Evolutionary conservation across 2,329 filamentous ascomycete species (phyloP).

Genomic region (Penicillium sp.): DNA sequence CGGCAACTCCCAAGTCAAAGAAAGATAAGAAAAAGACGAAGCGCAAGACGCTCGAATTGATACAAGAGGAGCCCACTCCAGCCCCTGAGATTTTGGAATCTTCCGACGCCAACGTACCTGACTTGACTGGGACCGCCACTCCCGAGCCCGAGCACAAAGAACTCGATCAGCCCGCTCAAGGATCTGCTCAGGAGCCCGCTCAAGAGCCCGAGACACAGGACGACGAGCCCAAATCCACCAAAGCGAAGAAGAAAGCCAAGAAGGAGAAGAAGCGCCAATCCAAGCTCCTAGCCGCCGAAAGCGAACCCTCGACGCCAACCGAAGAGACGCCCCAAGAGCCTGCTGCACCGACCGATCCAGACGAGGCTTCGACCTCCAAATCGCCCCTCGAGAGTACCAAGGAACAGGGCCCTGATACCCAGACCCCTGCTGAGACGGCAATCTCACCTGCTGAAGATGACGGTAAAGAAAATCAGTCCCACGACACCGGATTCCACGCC

Average conservation of each 20-base stretch:
- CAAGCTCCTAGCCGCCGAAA: constrained; percentile 31
- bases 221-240: constrained; percentile 36
- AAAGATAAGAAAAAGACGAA: constrained; percentile 46
- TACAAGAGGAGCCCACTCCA: constrained; percentile 24
- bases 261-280: constrained; percentile 45
- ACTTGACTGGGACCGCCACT: not conserved
- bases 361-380: constrained; percentile 8
- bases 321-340: constrained; percentile 22
- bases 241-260: constrained; percentile 54
- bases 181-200: constrained; percentile 6
- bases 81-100: constrained; percentile 19
- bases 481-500: constrained; percentile 43
- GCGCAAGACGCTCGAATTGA: constrained; percentile 27
- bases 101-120: not conserved
- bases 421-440: constrained; percentile 34
- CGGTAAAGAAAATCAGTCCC: constrained; percentile 53
- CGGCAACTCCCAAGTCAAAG: constrained; percentile 26
- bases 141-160: not conserved
- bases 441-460: constrained; percentile 45
- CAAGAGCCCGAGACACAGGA: constrained; percentile 25
- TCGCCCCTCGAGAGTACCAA: constrained; percentile 24
- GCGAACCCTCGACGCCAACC: constrained; percentile 20
- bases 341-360: constrained; percentile 6
- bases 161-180: constrained; percentile 6
- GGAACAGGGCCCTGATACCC: constrained; percentile 22